Evolutionary conservation across 805 yeast species (phyloP).

Genomic region (Naumovozyma castellii): DNA sequence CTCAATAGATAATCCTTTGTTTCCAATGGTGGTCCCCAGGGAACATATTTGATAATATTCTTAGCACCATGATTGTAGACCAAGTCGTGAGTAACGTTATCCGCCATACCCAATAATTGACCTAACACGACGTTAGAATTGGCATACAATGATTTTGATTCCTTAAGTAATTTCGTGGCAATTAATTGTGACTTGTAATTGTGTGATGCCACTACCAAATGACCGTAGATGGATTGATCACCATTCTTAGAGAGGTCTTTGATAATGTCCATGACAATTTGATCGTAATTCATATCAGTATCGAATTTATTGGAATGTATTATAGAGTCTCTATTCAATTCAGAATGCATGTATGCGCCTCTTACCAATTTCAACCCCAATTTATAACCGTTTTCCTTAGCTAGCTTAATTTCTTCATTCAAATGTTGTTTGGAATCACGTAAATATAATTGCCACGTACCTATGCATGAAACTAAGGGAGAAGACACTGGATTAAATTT

Average conservation of each 20-base stretch:
- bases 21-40: constrained; percentile 96
- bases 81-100: constrained; percentile 70
- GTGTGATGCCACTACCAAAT: constrained; percentile 85
- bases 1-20: constrained; percentile 83
- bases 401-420: constrained; percentile 53
- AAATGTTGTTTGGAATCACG: constrained; percentile 59
- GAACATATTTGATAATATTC: constrained; percentile 85
- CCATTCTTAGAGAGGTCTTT: constrained; percentile 42
- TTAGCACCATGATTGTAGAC: constrained; percentile 53
- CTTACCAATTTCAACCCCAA: constrained; percentile 85
- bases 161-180: constrained; percentile 49
- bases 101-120: constrained; percentile 94
- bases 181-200: constrained; percentile 67
- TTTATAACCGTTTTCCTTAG: constrained; percentile 51
- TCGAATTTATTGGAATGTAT: constrained; percentile 69
- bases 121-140: constrained; percentile 69
- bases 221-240: constrained; percentile 49
- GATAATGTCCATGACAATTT: constrained; percentile 55
- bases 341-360: constrained; percentile 93
- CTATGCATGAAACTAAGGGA: constrained; percentile 60
- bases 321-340: constrained; percentile 54
- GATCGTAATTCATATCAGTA: constrained; percentile 71
- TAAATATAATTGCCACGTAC: constrained; percentile 89
- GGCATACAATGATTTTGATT: constrained; percentile 41
- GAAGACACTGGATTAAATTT: constrained; percentile 54